Base-by-base conservation (phyloP, 83 land plant genomes). In the Picea engelmannii region DNA sequence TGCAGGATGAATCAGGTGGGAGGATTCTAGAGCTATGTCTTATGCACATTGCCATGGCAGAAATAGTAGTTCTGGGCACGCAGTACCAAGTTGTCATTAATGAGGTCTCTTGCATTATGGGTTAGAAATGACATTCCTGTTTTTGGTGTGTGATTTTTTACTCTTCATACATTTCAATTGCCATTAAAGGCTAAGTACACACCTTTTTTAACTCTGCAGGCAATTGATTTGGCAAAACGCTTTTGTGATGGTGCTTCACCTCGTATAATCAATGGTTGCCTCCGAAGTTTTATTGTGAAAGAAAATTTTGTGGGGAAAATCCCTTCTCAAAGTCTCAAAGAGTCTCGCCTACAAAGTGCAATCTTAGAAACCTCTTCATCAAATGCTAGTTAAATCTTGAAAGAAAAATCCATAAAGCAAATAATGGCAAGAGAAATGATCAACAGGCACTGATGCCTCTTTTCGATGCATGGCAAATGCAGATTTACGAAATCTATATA, bases 221-320 rank as follows among this genome's bases (percentile, higher is more conserved):
- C 95, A 62, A 91, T 93, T 68, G 94, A 93, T 84, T 94, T 93
- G 35, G 92, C 96, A 25, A 93, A 93, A 79, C 64, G 92, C 25
- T 93, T 93, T 83, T 93, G 94, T 84, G 96, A 93, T 83, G 96
- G 94, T 24, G 71, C 83, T 49, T 92, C 96, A 40, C 96, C 94
- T 8, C 89, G 96, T 8, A 55, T 91, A 17, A 86, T 93, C 66
- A 93, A 91, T 79, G 96, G 96, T 8, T 93, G 93, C 71, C 90
- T 93, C 10, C 71, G 90, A 27, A 93, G 88, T 21, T 93, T 87
- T 42, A 68, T 91, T 27, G 87, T 80, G 86, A 81, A 81, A 67
- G 44, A 68, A 40, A 35, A 68, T 35, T 35, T 35, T 5, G 44
- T 4, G n/a, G 38, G n/a, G 8, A 35, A 35, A 35, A 8, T 68